Base-by-base conservation (phyloP, 176 grass and related monocot genomes). In the Leersia perrieri region DNA sequence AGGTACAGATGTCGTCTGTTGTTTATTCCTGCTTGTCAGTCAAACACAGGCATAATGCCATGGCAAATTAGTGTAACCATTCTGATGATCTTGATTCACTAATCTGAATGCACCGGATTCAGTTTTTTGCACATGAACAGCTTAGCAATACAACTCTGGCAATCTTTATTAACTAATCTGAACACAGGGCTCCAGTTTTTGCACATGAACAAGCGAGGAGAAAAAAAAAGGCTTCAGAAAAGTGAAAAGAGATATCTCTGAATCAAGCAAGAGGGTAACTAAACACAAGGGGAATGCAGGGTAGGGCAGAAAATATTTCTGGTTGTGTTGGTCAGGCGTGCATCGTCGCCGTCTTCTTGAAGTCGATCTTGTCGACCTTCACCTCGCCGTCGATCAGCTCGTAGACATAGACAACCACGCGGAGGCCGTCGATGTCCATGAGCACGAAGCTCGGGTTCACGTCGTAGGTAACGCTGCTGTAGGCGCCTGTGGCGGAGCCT, bases 301-400 rank as follows among this genome's bases (percentile, higher is more conserved):
- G 31, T 27, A 40, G 12, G 38, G 32, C 58, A 49, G 57, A 8
- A 1, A n/a, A n/a, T n/a, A n/a, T 83, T 15, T 12, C 9, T 7
- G 29, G 9, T 38, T 4, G 16, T 1, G n/a, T 2, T 3, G 2
- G 78, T 35, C 76, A 93, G 13, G 60, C 55, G 34, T 89, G 88
- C 81, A 88, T 87, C 40, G 84, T 86, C 36, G 93, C 93, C 0
- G 89, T 94, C 80, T 99, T 96, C 80, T 99, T 96, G 80, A 99
- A 96, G 77, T 99, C 97, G 16, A 99, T 99, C 79, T 99, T 94
- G 82, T 99, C 93, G 14, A 99, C 97, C 87, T 99, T 99, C 27
- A 96, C 97, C 80, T 99, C 93, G 2, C 97, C 97, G 49, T 99
- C 93, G 5, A 96, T 99, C n/a, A 99, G 86, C 76, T 99, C 97